Conservation (phyloP, 495 filamentous ascomycete genomes). For the Astrocystis sublimbata region DNA sequence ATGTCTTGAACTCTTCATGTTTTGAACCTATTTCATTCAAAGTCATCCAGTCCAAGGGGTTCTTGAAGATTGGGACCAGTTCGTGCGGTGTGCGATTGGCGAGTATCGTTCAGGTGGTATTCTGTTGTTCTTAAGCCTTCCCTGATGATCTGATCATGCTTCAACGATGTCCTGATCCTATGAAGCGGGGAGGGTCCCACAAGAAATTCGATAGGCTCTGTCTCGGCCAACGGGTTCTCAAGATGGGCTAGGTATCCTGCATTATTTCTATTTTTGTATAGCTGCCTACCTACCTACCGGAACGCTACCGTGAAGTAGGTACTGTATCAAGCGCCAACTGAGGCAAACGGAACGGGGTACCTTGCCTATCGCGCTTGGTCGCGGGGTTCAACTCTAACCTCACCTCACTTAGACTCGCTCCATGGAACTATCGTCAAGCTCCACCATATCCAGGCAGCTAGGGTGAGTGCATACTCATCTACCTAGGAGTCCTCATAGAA, state of each 20-base stretch:
- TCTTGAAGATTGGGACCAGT: not conserved
- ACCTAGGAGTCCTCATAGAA: not conserved
- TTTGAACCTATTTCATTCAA: not conserved
- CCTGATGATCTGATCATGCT: not conserved
- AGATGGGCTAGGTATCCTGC: not conserved
- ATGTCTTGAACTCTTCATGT: not conserved
- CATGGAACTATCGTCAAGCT: not conserved
- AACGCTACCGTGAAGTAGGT: not conserved
- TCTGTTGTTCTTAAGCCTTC: not conserved
- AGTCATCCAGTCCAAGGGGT: not conserved
- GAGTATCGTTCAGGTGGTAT: not conserved
- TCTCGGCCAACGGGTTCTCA: not conserved
- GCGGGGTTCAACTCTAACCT: not conserved
- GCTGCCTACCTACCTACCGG: not conserved
- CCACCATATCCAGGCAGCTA: not conserved
- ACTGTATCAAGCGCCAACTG: too few species aligned
- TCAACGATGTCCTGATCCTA: not conserved
- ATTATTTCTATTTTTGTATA: slow-evolving; percentile 12
- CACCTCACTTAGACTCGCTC: too few species aligned
- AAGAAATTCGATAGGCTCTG: not conserved
- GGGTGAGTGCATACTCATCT: too few species aligned
- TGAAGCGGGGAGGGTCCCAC: not conserved
- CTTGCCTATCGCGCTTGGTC: not conserved
- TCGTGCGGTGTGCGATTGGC: not conserved
- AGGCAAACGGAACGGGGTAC: not conserved